These are phyloP conservation scores for Colletotrichum eleusines DNA, from an alignment of 2,329 filamentous ascomycete species.

Conservation along the genomic window DNA sequence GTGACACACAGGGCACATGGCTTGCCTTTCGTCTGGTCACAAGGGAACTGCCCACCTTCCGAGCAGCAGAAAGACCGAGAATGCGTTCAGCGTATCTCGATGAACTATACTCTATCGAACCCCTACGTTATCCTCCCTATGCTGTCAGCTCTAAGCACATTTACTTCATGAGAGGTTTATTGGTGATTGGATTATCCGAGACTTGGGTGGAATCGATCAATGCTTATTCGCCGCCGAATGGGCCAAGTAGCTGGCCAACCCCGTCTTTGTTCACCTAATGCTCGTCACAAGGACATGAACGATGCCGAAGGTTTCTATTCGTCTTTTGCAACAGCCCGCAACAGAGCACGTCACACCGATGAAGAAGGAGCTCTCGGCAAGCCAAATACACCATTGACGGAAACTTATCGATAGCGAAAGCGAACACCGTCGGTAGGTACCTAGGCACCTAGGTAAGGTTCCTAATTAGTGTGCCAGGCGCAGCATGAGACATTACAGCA, in stretches of 20 bases:
- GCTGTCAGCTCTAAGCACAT: neutral
- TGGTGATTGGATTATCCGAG: neutral
- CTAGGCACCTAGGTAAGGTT: too few species aligned
- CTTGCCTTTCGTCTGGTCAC: neutral
- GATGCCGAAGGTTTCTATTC: neutral
- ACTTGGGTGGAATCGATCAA: neutral
- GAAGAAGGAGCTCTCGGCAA: neutral
- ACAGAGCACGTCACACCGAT: neutral
- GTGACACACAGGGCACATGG: neutral
- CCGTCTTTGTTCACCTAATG: neutral
- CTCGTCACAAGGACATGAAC: neutral
- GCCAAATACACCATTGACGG: slow-evolving; percentile 3
- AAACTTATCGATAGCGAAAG: slow-evolving; percentile 33
- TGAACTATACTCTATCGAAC: neutral
- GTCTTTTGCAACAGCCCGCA: neutral
- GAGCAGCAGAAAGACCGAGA: neutral
- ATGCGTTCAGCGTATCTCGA: neutral
- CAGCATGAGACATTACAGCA: slow-evolving; percentile 1
- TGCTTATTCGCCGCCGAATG: neutral
- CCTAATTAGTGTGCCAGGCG: neutral
- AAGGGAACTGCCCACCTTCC: neutral
- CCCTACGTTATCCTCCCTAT: neutral
- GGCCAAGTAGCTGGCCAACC: neutral
- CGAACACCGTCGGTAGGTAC: slow-evolving; percentile 6
- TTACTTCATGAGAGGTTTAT: neutral